Evolutionary conservation across 176 grass and related monocot species (phyloP).

Genomic region (Musa troglodytarum): DNA sequence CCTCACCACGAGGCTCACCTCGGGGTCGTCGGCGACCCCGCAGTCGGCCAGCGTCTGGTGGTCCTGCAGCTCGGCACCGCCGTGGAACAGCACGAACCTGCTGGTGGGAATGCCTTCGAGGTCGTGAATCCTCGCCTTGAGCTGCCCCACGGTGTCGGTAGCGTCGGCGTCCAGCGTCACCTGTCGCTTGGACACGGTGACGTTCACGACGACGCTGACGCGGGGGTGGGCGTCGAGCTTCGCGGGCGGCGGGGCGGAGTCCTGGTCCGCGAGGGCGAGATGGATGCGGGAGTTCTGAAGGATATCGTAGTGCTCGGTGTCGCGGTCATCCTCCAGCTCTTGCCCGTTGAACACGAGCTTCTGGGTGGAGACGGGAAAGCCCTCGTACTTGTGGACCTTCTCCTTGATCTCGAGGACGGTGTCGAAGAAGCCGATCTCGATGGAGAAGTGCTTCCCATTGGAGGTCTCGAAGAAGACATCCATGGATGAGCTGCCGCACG

Average conservation of each 20-base stretch:
- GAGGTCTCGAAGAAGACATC: slow-evolving; percentile 50
- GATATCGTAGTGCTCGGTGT: neutral
- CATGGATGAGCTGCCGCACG: slow-evolving; percentile 17
- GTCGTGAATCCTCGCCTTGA: slow-evolving; percentile 37
- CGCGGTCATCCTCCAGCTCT: slow-evolving; percentile 7
- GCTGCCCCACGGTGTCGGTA: slow-evolving; percentile 7
- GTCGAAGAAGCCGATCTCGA: slow-evolving; percentile 70
- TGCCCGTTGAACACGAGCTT: slow-evolving; percentile 35
- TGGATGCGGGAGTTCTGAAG: slow-evolving; percentile 13
- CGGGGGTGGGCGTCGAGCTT: neutral
- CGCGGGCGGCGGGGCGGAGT: too few relatives aligned
- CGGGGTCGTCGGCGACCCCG: slow-evolving; percentile 8
- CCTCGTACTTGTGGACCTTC: slow-evolving; percentile 39
- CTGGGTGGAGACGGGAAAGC: slow-evolving; percentile 26
- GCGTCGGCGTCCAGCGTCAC: slow-evolving; percentile 15
- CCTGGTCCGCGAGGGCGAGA: neutral
- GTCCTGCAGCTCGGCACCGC: slow-evolving; percentile 40
- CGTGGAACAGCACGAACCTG: slow-evolving; percentile 16
- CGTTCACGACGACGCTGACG: neutral
- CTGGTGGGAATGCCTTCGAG: slow-evolving; percentile 17
- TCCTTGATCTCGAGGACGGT: slow-evolving; percentile 54
- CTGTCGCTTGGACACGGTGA: slow-evolving; percentile 3
- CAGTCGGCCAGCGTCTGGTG: slow-evolving; percentile 22
- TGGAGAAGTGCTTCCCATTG: slow-evolving; percentile 29
- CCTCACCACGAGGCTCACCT: slow-evolving; percentile 19